A percentile compares a stretch with the other conserved stretches of the same genome.
These are phyloP conservation scores for Ophiobolus disseminans DNA, from an alignment of 2,329 filamentous ascomycete genomes.

Conservation along the genomic window DNA sequence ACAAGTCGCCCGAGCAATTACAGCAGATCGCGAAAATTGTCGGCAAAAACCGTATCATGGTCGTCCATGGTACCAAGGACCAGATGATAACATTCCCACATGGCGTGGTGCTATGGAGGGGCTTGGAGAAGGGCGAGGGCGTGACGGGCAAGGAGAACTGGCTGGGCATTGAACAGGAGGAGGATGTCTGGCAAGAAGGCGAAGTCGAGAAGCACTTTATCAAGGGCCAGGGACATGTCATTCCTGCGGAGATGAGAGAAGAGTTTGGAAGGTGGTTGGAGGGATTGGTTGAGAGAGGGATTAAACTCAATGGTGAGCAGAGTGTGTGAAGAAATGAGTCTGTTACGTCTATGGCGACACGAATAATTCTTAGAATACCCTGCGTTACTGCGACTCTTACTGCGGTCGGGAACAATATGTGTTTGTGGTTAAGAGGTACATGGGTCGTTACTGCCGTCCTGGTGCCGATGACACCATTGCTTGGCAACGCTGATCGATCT, in stretches of 20 bases:
- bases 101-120: constrained; percentile 70
- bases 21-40: constrained; percentile 70
- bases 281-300: constrained; percentile 62
- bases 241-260: constrained; percentile 71
- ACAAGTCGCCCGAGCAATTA: constrained; percentile 74
- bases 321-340: constrained; percentile 16
- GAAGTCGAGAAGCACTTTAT: constrained; percentile 64
- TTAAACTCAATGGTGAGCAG: constrained; percentile 52
- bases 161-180: constrained; percentile 42
- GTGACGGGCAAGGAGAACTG: constrained; percentile 43
- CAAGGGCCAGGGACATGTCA: constrained; percentile 77
- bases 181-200: constrained; percentile 49
- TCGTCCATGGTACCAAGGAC: constrained; percentile 79
- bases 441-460: too few relatives aligned
- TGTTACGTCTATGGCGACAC: too few relatives aligned
- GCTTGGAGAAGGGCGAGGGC: constrained; percentile 64
- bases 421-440: too few relatives aligned
- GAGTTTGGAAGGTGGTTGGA: constrained; percentile 73
- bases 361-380: too few relatives aligned
- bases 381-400: too few relatives aligned
- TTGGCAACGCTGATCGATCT: too few relatives aligned
- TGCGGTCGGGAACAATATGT: too few relatives aligned
- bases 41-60: constrained; percentile 75
- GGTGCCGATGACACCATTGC: too few relatives aligned
- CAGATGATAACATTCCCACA: constrained; percentile 79